These are phyloP conservation scores for Diplotaxis tenuifolia DNA, from an alignment of 345 rosid species.

Conservation along the genomic window DNA sequence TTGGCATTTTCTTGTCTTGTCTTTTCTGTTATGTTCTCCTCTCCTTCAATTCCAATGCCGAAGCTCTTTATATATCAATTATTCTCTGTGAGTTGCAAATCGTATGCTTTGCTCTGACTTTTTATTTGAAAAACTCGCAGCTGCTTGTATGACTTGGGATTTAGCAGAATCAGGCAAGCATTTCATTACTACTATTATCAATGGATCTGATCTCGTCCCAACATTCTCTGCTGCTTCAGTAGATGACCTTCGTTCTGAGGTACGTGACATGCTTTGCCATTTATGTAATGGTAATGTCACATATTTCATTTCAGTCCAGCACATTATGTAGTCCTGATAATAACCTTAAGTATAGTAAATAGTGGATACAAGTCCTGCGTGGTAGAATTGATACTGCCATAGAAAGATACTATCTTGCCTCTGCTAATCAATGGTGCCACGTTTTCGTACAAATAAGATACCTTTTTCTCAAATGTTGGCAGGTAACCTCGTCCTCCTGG, in stretches of 20 bases:
- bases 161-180: constrained; percentile 98
- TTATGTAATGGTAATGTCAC: neutral
- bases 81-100: neutral
- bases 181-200: constrained; percentile 71
- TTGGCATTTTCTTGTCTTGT: neutral
- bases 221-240: constrained; percentile 88
- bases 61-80: constrained; percentile 3
- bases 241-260: constrained; percentile 96
- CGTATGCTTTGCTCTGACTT: constrained; percentile 18
- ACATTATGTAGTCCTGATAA: neutral
- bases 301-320: neutral
- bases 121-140: constrained; percentile 48
- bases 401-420: neutral
- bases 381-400: neutral
- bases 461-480: constrained; percentile 16
- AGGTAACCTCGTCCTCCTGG: constrained; percentile 98
- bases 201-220: constrained; percentile 96
- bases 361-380: neutral
- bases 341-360: neutral
- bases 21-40: neutral
- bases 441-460: neutral
- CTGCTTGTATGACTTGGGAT: constrained; percentile 99
- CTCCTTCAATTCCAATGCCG: neutral
- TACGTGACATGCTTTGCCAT: constrained; percentile 32
- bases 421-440: neutral